Conservation (phyloP, 2,329 filamentous ascomycete species). For the Beauveria australis region DNA sequence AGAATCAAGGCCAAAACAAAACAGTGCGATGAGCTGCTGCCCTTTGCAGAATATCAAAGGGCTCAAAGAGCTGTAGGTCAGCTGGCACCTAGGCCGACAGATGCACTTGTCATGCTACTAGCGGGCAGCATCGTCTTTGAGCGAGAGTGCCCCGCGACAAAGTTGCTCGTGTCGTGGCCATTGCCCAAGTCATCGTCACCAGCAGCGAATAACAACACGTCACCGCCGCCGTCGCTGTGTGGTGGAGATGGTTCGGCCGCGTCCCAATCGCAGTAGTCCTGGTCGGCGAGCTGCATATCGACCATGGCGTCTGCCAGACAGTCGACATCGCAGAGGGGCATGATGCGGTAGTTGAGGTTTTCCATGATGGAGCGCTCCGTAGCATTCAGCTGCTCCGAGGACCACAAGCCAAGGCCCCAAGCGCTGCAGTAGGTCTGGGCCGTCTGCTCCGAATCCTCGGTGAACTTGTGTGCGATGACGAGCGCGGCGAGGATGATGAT, state of each 20-base stretch:
- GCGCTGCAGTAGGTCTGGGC: slow-evolving; percentile 43
- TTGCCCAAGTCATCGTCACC: slow-evolving; percentile 12
- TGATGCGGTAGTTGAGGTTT: slow-evolving; percentile 53
- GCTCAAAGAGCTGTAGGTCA: slow-evolving; percentile 10
- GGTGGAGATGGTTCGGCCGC: slow-evolving; percentile 22
- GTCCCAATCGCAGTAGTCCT: slow-evolving; percentile 20
- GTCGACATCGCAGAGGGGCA: slow-evolving; percentile 49
- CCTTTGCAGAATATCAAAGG: background rate
- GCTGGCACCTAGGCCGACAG: slow-evolving; percentile 1
- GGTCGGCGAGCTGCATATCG: slow-evolving; percentile 54
- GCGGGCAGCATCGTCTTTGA: slow-evolving; percentile 23
- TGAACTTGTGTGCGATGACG: slow-evolving; percentile 58
- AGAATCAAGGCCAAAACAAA: background rate
- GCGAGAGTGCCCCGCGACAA: slow-evolving; percentile 25
- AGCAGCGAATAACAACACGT: background rate
- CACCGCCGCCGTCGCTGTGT: slow-evolving; percentile 21
- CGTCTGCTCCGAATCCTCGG: slow-evolving; percentile 48
- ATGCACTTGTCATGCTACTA: background rate
- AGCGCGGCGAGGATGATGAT: slow-evolving; percentile 55
- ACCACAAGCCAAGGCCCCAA: slow-evolving; percentile 51
- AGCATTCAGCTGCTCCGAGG: slow-evolving; percentile 52
- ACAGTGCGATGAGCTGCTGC: no score
- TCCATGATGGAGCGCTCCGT: slow-evolving; percentile 59
- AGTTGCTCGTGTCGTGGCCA: slow-evolving; percentile 10
- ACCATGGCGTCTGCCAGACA: slow-evolving; percentile 51